Base-by-base conservation (phyloP, 768 basidiomycete genomes). In the Cystofilobasidium capitatum region DNA sequence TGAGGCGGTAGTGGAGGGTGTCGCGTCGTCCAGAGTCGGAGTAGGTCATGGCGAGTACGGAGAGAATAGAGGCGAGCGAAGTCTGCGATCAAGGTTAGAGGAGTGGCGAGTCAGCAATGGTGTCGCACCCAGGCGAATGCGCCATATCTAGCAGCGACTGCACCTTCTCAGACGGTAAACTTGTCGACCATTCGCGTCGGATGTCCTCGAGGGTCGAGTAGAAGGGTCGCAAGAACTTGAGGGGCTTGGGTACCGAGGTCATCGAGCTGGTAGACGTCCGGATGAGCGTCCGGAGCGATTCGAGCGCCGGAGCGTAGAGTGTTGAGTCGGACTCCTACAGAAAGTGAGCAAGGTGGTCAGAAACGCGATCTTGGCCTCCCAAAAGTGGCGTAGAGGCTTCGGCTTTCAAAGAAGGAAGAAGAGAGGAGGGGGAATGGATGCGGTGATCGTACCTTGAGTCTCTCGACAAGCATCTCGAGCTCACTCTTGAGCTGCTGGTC, bases 31-130 rank as follows among this genome's bases (percentile, higher is more conserved):
- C 86, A 22, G 91, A 93, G 79, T 99, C 96, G 12, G 93, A 97
- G 76, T 98, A 98, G 9, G 96, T 99, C 96, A 99, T 99, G 9
- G 94, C 96, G 54, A 99, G 86, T 8, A 97, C 94, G 44, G 94
- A 97, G 33, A 99, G 83, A 69, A 99, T 97, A 73, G 97, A 93
- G 31, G 92, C 92, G 75, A 98, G 93, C 49, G 96, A 83, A 71
- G 88, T 87, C 91, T 96, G 76, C 3, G 31, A 44, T 20, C 37
- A 51, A 58, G 29, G 64, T 59, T 3, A 42, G 13, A 62, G 40
- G 40, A 8, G 20, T 14, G 29, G 29, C 33, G 35, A 59, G 35
- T 3, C 37, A 45, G 60, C 26, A 20, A 42, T 10, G 39, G 36
- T 37, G 35, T 65, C 26, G 66, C 33, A 45, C n/a, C 22, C 51